A percentile compares a stretch with the other conserved stretches of the same genome.
Evolutionary conservation across 2,329 filamentous ascomycete species (phyloP).

Genomic region (Apiospora phragmitis): DNA sequence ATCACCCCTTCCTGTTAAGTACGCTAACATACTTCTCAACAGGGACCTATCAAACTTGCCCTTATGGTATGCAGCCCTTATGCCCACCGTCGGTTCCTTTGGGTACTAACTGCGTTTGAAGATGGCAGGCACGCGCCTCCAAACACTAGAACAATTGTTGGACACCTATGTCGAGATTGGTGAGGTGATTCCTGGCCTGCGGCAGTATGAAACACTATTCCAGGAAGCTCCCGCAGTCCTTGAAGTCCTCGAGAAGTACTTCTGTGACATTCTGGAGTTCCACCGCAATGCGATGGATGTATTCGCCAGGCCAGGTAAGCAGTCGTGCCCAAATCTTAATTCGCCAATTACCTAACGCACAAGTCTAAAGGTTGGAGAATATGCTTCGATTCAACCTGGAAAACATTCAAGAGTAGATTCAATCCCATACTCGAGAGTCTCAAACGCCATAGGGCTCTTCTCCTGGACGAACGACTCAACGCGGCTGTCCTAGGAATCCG

Average conservation of each 20-base stretch:
- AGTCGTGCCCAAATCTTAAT: neutral
- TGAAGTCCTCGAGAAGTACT: constrained; percentile 22
- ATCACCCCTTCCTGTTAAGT: too few relatives aligned
- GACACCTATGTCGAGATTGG: constrained; percentile 24
- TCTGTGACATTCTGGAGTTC: constrained; percentile 24
- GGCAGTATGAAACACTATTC: constrained; percentile 21
- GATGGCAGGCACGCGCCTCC: constrained; percentile 15
- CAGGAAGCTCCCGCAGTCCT: constrained; percentile 12
- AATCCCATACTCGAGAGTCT: constrained; percentile 22
- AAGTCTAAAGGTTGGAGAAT: constrained; percentile 14
- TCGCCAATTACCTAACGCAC: neutral
- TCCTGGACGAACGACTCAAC: constrained; percentile 19
- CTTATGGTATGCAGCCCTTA: neutral
- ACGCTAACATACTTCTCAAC: neutral
- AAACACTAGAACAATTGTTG: constrained; percentile 21
- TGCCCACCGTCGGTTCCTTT: neutral
- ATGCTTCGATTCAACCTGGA: constrained; percentile 19
- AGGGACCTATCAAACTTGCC: constrained; percentile 18
- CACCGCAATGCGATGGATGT: constrained; percentile 20
- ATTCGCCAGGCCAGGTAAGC: constrained; percentile 20
- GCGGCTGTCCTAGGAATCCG: constrained; percentile 15
- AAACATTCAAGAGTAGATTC: constrained; percentile 19
- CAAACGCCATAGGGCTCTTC: constrained; percentile 19
- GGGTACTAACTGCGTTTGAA: neutral
- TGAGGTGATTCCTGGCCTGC: constrained; percentile 22